A percentile compares a stretch with the other conserved stretches of the same genome.
Conservation (phyloP, 768 basidiomycete species). For the Atractiella rhizophila region DNA sequence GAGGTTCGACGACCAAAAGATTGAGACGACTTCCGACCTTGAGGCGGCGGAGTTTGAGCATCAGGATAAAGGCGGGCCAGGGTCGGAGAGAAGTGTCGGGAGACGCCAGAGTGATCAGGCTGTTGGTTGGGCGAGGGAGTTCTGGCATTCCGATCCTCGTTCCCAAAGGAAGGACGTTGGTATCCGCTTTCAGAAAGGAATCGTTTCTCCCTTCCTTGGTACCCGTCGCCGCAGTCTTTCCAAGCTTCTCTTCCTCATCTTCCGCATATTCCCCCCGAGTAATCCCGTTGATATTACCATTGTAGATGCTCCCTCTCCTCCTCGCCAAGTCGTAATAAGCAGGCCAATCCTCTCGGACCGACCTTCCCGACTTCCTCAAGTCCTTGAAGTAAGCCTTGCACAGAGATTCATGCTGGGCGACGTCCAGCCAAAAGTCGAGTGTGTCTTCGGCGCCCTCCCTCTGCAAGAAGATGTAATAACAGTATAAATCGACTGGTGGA, state of each 20-base stretch:
- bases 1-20: not conserved
- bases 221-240: not conserved
- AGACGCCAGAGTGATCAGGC: not conserved
- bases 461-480: slow-evolving; percentile 64
- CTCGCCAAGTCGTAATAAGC: slow-evolving; percentile 91
- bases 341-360: slow-evolving; percentile 92
- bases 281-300: slow-evolving; percentile 9
- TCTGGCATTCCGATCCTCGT: not conserved
- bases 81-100: slow-evolving; percentile 9
- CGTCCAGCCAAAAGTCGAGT: slow-evolving; percentile 95
- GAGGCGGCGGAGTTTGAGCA: slow-evolving; percentile 11
- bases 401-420: slow-evolving; percentile 95
- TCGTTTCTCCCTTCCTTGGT: not conserved
- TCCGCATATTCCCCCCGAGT: slow-evolving; percentile 34
- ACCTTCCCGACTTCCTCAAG: slow-evolving; percentile 72
- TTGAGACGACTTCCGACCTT: no score
- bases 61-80: slow-evolving; percentile 4
- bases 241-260: slow-evolving; percentile 9
- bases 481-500: slow-evolving; percentile 85
- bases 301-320: slow-evolving; percentile 59
- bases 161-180: no score
- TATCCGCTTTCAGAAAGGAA: no score
- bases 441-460: slow-evolving; percentile 89
- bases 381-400: slow-evolving; percentile 98
- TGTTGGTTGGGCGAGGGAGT: no score